Evolutionary conservation across 345 rosid species (phyloP), one percentile per base, ranked within the genome.

Genomic region (Gossypium anomalum): DNA sequence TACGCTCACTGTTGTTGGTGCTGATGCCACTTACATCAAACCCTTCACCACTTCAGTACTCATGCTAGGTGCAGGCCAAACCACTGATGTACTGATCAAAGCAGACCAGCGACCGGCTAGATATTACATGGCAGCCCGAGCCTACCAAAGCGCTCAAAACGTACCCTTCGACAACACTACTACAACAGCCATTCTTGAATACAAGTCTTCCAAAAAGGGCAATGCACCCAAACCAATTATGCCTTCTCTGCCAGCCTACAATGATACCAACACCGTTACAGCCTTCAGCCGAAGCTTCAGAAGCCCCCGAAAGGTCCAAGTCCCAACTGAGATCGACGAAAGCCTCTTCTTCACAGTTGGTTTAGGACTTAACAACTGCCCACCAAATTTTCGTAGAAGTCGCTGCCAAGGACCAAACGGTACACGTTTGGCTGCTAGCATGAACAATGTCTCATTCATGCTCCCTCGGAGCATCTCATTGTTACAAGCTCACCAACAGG

Each of bases 61-160:
- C 45, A 83, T 89, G 97, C 58, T 94, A 8, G 99, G 99, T 43
- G 98, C 99, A 0, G 98, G 99, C 20, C 98, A 94, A 68, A 94
- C 99, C 75, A 94, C 96, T 0, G 99, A 93, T 23, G 99, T 94
- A 56, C 75, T 93, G 48, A 83, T 94, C 85, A 74, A 67, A 14
- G 99, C 96, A 0, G 82, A 93, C 83, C 93, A 87, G 70, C 78
- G 72, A 0, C 91, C 96, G 0, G 82, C 85, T 19, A 86, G 89
- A 10, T 94, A 94, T 79, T 93, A 94, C 84, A 83, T 93, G 68
- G 94, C 98, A 0, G 99, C 87, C 2, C 78, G 88, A 23, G 87
- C 99, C 61, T 94, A 94, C 72, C 89, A 87, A 71, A 94, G 94
- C 67, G 92, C 92, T 0, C 92, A 84, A 70, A 90, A 82, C 74